Percentiles rank a stretch among this genome's conserved stretches.
Evolutionary conservation across 805 yeast species (phyloP).

Genomic region (Crinitomyces ghanaensis): DNA sequence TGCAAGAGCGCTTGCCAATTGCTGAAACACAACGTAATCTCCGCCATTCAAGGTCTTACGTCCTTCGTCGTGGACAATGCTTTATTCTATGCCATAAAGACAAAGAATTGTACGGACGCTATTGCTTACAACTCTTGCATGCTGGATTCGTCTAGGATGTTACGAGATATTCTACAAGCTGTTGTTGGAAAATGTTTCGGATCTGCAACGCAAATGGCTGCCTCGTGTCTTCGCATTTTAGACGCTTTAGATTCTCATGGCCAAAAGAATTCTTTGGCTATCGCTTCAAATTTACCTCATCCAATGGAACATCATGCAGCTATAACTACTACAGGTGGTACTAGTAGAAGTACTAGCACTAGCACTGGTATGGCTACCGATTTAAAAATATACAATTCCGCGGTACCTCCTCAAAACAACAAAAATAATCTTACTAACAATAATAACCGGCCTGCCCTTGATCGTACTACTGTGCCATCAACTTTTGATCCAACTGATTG

Average conservation of each 20-base stretch:
- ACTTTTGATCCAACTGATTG: conserved; percentile 10
- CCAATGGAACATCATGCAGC: conserved; percentile 7
- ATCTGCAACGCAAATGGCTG: conserved; percentile 7
- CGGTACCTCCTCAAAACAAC: not conserved
- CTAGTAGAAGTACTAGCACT: not conserved
- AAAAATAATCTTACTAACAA: not conserved
- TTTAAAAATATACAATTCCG: not conserved
- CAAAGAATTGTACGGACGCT: conserved; percentile 3
- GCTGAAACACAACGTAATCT: conserved; percentile 4
- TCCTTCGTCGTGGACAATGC: conserved; percentile 13
- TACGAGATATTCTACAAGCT: conserved; percentile 3
- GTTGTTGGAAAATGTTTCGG: conserved; percentile 1
- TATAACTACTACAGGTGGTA: not conserved
- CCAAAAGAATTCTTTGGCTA: not conserved
- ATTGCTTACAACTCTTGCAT: conserved; percentile 3
- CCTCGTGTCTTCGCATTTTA: conserved; percentile 8
- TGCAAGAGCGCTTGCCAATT: conserved; percentile 6
- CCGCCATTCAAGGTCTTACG: conserved; percentile 6
- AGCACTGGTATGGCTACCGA: not conserved
- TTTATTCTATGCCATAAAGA: conserved; percentile 10
- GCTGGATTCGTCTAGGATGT: too few species aligned
- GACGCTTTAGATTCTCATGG: conserved; percentile 5
- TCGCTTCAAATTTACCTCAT: conserved; percentile 7
- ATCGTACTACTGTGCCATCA: conserved; percentile 3
- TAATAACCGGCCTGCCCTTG: not conserved